These are phyloP conservation scores for Lodderomyces theae DNA, from an alignment of 1,139 yeast species.

Conservation along the genomic window DNA sequence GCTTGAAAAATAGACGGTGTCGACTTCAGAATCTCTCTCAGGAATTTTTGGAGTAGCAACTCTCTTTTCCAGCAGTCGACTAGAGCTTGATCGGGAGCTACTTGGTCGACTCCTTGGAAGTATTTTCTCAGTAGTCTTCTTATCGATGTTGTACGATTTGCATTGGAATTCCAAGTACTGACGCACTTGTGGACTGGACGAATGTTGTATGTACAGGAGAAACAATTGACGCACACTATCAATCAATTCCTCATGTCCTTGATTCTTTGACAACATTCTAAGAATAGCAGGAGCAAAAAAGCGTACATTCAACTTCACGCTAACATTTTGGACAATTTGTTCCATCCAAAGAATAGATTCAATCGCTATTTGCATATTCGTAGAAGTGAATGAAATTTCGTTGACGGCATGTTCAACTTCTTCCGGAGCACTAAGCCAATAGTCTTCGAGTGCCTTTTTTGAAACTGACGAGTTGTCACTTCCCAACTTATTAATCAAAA, in stretches of 20 bases:
- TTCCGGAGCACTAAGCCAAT: constrained; percentile 62
- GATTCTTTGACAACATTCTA: constrained; percentile 4
- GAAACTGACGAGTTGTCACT: constrained; percentile 42
- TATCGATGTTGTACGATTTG: background rate
- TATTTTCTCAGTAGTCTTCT: background rate
- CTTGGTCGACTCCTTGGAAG: background rate
- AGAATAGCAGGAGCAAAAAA: constrained; percentile 24
- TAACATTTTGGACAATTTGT: constrained; percentile 29
- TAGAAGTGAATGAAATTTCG: constrained; percentile 51
- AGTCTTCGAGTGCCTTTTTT: constrained; percentile 57
- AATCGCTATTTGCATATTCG: constrained; percentile 41
- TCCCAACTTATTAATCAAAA: constrained; percentile 51
- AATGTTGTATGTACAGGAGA: constrained; percentile 14
- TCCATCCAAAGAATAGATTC: constrained; percentile 40
- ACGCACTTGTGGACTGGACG: background rate
- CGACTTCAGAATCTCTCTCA: background rate
- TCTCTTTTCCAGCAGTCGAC: constrained; percentile 1
- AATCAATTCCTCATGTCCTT: constrained; percentile 10
- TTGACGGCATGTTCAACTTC: constrained; percentile 51
- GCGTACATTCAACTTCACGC: constrained; percentile 32
- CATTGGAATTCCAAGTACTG: background rate
- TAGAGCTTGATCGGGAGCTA: background rate
- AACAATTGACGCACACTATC: constrained; percentile 19
- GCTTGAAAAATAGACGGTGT: background rate
- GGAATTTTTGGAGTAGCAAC: background rate